A percentile compares a stretch with the other conserved stretches of the same genome.
phyloP scores from a whole-genome alignment of 225 moss, liverwort and hornwort genomes.

The Sphagnum tenellum region DNA sequence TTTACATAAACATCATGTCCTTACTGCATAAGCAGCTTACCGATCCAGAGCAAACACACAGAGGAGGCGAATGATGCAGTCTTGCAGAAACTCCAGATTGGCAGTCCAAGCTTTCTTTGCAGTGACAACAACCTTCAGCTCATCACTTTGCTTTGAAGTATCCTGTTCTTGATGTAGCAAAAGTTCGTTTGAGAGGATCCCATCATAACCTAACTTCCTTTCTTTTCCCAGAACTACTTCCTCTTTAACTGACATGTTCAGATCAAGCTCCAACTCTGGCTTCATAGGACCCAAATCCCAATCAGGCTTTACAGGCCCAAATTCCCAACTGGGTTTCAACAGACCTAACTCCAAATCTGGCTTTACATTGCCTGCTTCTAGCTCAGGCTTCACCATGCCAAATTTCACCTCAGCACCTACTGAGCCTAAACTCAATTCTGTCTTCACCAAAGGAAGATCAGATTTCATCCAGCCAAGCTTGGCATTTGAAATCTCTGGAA shows the following conservation, averaged over 20 bases:
- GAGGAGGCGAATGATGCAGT: slow-evolving; percentile 76
- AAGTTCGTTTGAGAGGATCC: slow-evolving; percentile 15
- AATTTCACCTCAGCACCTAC: slow-evolving; percentile 14
- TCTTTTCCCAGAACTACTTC: slow-evolving; percentile 25
- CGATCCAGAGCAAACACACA: slow-evolving; percentile 89
- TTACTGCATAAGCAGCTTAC: slow-evolving; percentile 12
- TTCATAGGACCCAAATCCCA: slow-evolving; percentile 22
- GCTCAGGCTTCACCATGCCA: slow-evolving; percentile 3
- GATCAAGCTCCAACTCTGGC: slow-evolving; percentile 42
- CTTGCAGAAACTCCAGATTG: slow-evolving; percentile 78
- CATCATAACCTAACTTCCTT: slow-evolving; percentile 11
- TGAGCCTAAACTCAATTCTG: slow-evolving; percentile 45
- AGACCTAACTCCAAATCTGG: slow-evolving; percentile 20
- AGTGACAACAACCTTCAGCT: slow-evolving; percentile 37
- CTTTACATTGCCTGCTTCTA: slow-evolving; percentile 3
- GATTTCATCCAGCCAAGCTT: slow-evolving; percentile 23
- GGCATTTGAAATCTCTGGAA: slow-evolving; percentile 8
- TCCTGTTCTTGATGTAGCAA: slow-evolving; percentile 15
- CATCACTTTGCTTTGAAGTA: slow-evolving; percentile 28
- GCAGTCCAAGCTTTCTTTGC: slow-evolving; percentile 65
- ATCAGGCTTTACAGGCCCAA: slow-evolving; percentile 29
- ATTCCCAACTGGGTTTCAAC: slow-evolving; percentile 27
- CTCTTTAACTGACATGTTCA: slow-evolving; percentile 58
- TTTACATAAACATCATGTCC: neutral
- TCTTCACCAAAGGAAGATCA: slow-evolving; percentile 22